Evolutionary conservation across 257 asterid genomes (phyloP).

Genomic region (Scutellaria minor): DNA sequence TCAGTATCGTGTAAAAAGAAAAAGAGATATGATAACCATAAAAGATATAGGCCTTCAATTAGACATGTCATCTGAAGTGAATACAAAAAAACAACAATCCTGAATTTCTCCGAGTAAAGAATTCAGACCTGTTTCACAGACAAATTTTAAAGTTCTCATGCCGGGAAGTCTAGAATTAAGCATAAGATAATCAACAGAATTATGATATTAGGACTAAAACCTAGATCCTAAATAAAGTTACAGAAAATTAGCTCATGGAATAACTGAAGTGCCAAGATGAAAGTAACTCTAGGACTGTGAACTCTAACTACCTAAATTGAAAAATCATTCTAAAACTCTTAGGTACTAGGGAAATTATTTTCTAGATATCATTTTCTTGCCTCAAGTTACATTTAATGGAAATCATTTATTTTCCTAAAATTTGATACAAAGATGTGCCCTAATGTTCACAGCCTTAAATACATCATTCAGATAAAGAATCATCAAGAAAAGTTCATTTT

Average conservation of each 20-base stretch:
- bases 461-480: not conserved
- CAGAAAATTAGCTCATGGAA: not conserved
- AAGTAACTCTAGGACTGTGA: not conserved
- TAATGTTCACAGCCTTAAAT: not conserved
- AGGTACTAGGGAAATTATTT: not conserved
- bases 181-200: not conserved
- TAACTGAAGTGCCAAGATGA: not conserved
- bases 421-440: constrained; percentile 9
- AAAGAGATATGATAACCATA: not conserved
- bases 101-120: not conserved
- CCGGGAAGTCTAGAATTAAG: not conserved
- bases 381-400: not conserved
- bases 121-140: not conserved
- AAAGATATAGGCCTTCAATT: not conserved
- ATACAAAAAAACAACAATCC: not conserved
- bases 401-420: constrained; percentile 4
- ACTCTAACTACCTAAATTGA: not conserved
- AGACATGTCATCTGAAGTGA: not conserved
- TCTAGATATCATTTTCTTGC: not conserved
- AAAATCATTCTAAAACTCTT: not conserved
- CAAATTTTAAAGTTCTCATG: not conserved
- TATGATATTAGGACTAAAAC: not conserved
- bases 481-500: not conserved
- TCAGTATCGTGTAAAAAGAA: too few species aligned
- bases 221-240: not conserved